Conservation (phyloP, 73 alveolate genomes). For the Paraurostyla sp. region DNA sequence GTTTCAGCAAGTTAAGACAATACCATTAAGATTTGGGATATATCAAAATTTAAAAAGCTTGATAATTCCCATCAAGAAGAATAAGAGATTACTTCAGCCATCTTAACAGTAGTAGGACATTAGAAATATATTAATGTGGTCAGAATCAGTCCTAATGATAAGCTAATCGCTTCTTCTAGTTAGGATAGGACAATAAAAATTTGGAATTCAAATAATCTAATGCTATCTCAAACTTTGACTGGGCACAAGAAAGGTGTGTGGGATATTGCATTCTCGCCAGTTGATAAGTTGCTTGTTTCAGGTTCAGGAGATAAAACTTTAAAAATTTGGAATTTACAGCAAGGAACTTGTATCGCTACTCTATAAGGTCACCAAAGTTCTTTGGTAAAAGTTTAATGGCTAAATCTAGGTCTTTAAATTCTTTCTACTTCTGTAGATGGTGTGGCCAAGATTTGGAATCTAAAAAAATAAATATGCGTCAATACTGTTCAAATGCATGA, state of each 20-base stretch:
- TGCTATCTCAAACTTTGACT: conserved; percentile 62
- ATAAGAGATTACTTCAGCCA: conserved; percentile 75
- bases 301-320: conserved; percentile 94
- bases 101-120: conserved; percentile 91
- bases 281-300: conserved; percentile 95
- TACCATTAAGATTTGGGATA: conserved; percentile 91
- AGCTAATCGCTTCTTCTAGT: conserved; percentile 94
- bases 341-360: conserved; percentile 89
- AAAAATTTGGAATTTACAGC: conserved; percentile 93
- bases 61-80: conserved; percentile 47
- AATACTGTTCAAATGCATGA: conserved; percentile 94
- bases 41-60: conserved; percentile 23
- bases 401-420: conserved; percentile 88
- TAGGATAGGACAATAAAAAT: conserved; percentile 95
- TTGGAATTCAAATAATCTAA: conserved; percentile 77
- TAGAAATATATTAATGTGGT: conserved; percentile 94
- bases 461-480: conserved; percentile 91
- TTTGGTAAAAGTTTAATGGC: conserved; percentile 89
- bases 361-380: conserved; percentile 92
- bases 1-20: conserved; percentile 90
- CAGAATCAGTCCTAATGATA: conserved; percentile 94
- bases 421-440: conserved; percentile 94
- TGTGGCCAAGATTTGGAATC: conserved; percentile 94
- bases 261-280: conserved; percentile 95
- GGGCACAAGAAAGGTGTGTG: conserved; percentile 99